These are phyloP conservation scores for Leptodermis oblonga DNA, from an alignment of 257 asterid species.

Conservation along the genomic window DNA sequence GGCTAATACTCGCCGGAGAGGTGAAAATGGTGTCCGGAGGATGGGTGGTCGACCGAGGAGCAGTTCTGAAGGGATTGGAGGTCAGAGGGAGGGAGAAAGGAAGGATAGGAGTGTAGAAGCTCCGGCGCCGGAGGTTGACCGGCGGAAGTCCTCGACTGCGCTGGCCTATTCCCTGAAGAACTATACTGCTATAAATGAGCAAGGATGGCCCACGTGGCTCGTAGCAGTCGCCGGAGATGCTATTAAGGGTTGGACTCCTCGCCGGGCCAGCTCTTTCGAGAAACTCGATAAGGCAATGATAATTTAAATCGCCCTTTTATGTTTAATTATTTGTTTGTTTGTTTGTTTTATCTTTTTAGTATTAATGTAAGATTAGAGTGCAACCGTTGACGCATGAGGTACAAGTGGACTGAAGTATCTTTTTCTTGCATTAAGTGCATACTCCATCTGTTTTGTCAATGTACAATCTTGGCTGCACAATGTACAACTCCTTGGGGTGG, in stretches of 20 bases:
- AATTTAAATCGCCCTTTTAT: background rate
- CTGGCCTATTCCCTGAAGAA: constrained; percentile 36
- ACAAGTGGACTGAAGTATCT: constrained; percentile 13
- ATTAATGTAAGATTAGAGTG: constrained; percentile 2
- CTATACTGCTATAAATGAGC: constrained; percentile 26
- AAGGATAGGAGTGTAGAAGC: constrained; percentile 30
- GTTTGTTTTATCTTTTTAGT: background rate
- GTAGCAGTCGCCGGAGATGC: constrained; percentile 69
- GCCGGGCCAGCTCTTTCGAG: constrained; percentile 83
- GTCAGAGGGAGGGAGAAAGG: constrained; percentile 17
- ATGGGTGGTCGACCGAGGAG: constrained; percentile 2
- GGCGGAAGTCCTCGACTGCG: constrained; percentile 17
- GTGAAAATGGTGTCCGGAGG: constrained; percentile 31
- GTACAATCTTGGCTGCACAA: background rate
- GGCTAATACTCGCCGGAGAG: constrained; percentile 20
- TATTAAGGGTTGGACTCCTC: constrained; percentile 77
- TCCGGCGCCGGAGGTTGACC: constrained; percentile 14
- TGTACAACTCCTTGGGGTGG: background rate
- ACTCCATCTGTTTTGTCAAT: background rate
- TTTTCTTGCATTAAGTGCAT: background rate
- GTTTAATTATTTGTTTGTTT: background rate
- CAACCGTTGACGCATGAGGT: constrained; percentile 23
- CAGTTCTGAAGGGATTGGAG: constrained; percentile 21
- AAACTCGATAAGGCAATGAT: constrained; percentile 70
- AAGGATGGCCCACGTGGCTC: constrained; percentile 89